Conservation (phyloP, 768 basidiomycete species). For the Cantharellus anzutake region DNA sequence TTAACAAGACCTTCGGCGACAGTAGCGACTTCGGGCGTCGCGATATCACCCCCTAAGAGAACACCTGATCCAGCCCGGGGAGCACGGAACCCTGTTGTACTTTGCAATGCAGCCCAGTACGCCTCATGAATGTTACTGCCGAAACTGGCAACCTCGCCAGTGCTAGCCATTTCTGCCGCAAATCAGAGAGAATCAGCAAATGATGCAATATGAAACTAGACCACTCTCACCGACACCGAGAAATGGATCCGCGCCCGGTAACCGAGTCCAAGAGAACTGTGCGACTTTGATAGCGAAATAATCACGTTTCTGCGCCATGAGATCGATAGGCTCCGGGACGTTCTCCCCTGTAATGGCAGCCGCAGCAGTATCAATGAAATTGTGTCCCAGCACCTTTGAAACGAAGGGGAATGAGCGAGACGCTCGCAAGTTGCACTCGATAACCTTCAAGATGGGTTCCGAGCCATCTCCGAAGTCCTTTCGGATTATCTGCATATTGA, state of each 20-base stretch:
- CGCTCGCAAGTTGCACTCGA: conserved; percentile 96
- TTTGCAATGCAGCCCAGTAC: conserved; percentile 87
- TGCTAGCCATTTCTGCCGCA: conserved; percentile 86
- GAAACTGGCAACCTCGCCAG: conserved; percentile 93
- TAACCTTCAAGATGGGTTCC: conserved; percentile 74
- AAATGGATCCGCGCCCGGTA: conserved; percentile 93
- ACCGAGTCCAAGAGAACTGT: conserved; percentile 94
- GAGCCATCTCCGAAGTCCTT: conserved; percentile 33
- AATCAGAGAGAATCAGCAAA: not conserved
- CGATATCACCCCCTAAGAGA: conserved; percentile 79
- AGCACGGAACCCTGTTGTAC: conserved; percentile 88
- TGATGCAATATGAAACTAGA: not conserved
- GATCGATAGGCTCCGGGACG: conserved; percentile 78
- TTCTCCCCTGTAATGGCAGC: conserved; percentile 68
- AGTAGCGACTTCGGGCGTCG: conserved; percentile 66
- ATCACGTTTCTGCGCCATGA: conserved; percentile 76
- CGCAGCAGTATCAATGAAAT: conserved; percentile 91
- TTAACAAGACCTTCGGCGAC: conserved; percentile 66
- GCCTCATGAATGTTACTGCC: conserved; percentile 89
- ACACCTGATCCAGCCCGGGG: conserved; percentile 73
- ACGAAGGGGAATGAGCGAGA: conserved; percentile 99
- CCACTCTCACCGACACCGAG: conserved; percentile 68
- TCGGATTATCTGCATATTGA: conserved; percentile 98
- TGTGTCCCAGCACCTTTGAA: conserved; percentile 90
- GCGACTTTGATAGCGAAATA: conserved; percentile 95